Evolutionary conservation across 371 early-diverging fungal genomes (phyloP), one percentile per base, ranked within the genome.

Genomic region (Actinomortierella ambigua): DNA sequence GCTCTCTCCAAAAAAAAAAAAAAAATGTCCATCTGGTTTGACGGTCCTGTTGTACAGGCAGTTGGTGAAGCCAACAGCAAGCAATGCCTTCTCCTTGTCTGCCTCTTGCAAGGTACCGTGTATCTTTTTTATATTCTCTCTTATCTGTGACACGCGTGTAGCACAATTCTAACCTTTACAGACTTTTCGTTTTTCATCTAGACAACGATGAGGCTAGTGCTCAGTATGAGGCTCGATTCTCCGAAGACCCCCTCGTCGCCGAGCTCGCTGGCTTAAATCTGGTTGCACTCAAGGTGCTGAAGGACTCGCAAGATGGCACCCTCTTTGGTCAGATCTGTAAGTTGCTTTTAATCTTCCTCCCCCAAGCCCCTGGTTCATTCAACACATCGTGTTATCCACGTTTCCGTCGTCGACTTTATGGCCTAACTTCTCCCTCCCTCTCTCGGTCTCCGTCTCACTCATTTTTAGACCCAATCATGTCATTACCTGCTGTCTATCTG

Each of bases 291-390:
- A 61, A 49, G 6, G 62, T 76, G 8, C 22, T 69, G 51, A 61
- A 59, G 39, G 57, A 65, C 39, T 69, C 76, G 17, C 11, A 51
- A 7, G 76, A 76, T 5, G 76, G 66, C 29, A 18, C 58, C 6
- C 69, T 76, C 66, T 76, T 76, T 61, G 70, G 61, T 11, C 76
- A 76, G 53, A 62, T 76, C 17, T 76, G 76, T 76, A 76, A 20
- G 69, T 34, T 7, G n/a, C 20, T 18, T 20, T 20, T 48, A 23
- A 5, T 28, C 8, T 18, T 20, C 28, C 29, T 17, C 29, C 14
- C 27, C 26, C 1, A 14, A 20, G n/a, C 14, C 18, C 17, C 3
- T 22, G 40, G 27, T 23, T n/a, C 27, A 11, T 17, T 15, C 18
- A 48, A 4, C 23, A 22, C 18, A 17, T 44, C 9, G 4, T 6